Base-by-base conservation (phyloP, 2,329 filamentous ascomycete genomes). In the Dendrostoma leiphaemia region DNA sequence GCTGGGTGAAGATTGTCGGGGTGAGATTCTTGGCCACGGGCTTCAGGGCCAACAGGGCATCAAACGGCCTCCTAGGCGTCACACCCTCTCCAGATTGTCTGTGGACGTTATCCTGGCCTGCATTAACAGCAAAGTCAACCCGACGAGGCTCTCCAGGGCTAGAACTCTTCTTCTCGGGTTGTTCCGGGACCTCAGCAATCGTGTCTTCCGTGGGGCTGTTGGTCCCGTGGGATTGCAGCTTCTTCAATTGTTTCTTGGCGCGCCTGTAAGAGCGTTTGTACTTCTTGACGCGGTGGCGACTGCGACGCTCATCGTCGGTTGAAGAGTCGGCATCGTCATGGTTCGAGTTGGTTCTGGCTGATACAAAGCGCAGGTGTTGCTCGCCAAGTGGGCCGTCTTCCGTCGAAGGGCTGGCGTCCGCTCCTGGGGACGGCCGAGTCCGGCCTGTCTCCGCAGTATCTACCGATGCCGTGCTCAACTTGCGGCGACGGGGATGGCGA, bases 381-480 rank as follows among this genome's bases (percentile, higher is more conserved):
- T 73, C 69, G 12, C 75, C 74, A 0, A 69, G 69, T 12, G 65
- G 63, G 1, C 64, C 63, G 26, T 76, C 74, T 3, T 78, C 76
- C 4, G 62, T 55, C 13, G 58, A 55, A 23, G 68, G 67, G 51
- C 64, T 70, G 7, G 63, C 64, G 29, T 67, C 67, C 3, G 70
- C 71, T 21, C 71, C 72, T 38, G 75, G 70, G 1, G 78, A 80
- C 0, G 74, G 69, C 6, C 72, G 71, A 4, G 72, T 70, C 10
- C 67, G 72, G 6, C 59, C 63, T 7, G 59, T 62, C 3, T 71
- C 66, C 15, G 65, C 63, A 2, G 78, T 83, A 13, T 90, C 87
- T 57, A 82, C 82, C 23, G 86, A 91, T 63, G 84, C 84, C 31
- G 81, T 77, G 61, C 87, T 93, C 0, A 88, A 92, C 76, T 93